Percentiles rank a stretch among this genome's conserved stretches.
Evolutionary conservation across 768 basidiomycete genomes (phyloP).

Genomic region (Inosperma sp.): DNA sequence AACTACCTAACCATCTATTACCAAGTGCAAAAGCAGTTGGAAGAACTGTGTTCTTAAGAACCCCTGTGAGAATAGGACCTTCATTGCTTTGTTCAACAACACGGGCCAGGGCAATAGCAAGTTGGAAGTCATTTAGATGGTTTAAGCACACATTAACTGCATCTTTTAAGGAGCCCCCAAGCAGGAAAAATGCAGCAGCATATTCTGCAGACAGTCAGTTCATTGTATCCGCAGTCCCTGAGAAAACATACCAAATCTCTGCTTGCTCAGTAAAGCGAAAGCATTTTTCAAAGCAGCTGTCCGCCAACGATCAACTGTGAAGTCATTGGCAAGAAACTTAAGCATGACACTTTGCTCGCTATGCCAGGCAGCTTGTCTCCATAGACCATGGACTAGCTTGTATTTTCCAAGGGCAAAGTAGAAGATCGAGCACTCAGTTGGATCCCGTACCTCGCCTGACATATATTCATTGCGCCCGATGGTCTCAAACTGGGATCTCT

Average conservation of each 20-base stretch:
- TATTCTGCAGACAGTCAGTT: slow-evolving; percentile 56
- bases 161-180: slow-evolving; percentile 84
- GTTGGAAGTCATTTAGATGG: slow-evolving; percentile 84
- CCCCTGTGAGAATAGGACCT: slow-evolving; percentile 66
- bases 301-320: slow-evolving; percentile 76
- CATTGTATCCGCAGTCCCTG: not conserved
- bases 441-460: slow-evolving; percentile 82
- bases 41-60: slow-evolving; percentile 71
- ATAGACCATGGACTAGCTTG: slow-evolving; percentile 89
- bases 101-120: slow-evolving; percentile 83
- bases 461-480: slow-evolving; percentile 94
- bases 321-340: slow-evolving; percentile 90
- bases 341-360: slow-evolving; percentile 86
- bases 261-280: slow-evolving; percentile 85
- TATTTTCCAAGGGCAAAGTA: slow-evolving; percentile 94
- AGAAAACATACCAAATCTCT: slow-evolving; percentile 66
- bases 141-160: slow-evolving; percentile 87
- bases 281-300: slow-evolving; percentile 97
- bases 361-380: slow-evolving; percentile 94
- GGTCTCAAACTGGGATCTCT: slow-evolving; percentile 80
- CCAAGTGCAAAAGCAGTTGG: slow-evolving; percentile 83
- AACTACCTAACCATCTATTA: slow-evolving; percentile 90
- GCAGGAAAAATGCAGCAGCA: slow-evolving; percentile 96
- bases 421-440: slow-evolving; percentile 81
- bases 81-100: slow-evolving; percentile 79